Evolutionary conservation across 768 basidiomycete genomes (phyloP), one percentile per base, ranked within the genome.

Genomic region (Podaxis mareebaensis): DNA sequence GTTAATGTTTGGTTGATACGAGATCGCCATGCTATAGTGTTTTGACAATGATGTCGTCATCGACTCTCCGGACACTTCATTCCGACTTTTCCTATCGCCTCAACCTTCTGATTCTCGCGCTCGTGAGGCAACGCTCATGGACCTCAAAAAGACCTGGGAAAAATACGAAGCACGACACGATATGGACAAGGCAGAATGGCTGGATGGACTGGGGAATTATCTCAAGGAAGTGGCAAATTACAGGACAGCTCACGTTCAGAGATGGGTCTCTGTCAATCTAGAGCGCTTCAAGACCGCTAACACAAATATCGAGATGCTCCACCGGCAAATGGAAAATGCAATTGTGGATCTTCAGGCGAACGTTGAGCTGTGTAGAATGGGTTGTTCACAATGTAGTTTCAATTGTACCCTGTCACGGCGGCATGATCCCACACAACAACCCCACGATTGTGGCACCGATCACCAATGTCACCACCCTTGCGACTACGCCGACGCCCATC

Each of bases 231-330:
- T 84, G 3, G 79, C 76, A 8, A 73, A 82, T 24, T 42, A 73
- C 60, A 79, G 87, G 12, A 71, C 84, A n/a, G 67, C 73, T 3
- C 81, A 83, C 58, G 84, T 88, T 24, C 70, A 70, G 1, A 73
- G 74, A 61, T 88, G 87, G 88, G 70, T 89, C 11, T 69, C 73
- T 3, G 70, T 76, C 6, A 88, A 88, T 61, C 67, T 82, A 4
- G 58, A 74, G 1, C 76, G 84, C 0, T 88, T 88, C 71, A 76
- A 78, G 48, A 73, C 71, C 26, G 69, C 65, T 40, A 75, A 83
- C 54, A 75, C 85, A 1, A 73, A 78, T 46, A 77, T 87, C 10
- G 79, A 79, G 26, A 74, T 76, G 1, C 65, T 89, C 15, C 75
- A 75, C 11, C 75, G 85, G 55, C 67, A 72, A 2, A 79, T 85